These are phyloP conservation scores for Moricandia moricandioides DNA, from an alignment of 345 rosid species.

Conservation along the genomic window DNA sequence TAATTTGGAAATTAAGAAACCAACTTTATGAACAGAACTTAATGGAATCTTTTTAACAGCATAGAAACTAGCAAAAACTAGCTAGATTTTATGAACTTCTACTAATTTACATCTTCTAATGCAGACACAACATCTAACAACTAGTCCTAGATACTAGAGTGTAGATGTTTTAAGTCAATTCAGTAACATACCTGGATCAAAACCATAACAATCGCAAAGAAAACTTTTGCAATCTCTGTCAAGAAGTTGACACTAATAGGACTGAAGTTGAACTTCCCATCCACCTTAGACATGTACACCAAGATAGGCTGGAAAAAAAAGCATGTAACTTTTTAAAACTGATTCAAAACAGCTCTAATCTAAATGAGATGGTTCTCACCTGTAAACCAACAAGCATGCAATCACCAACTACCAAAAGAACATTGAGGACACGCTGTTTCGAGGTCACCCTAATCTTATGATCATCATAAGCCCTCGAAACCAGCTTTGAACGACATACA, in stretches of 20 bases:
- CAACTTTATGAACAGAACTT: neutral
- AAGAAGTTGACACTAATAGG: constrained; percentile 76
- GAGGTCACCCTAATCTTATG: constrained; percentile 51
- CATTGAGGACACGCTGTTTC: constrained; percentile 49
- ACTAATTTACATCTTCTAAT: neutral
- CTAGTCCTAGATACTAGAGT: neutral
- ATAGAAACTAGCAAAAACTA: constrained; percentile 4
- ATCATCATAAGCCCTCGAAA: constrained; percentile 58
- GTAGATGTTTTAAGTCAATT: neutral
- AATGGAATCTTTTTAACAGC: constrained; percentile 5
- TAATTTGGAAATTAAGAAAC: constrained; percentile 6
- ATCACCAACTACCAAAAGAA: constrained; percentile 66
- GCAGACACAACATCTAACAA: constrained; percentile 1
- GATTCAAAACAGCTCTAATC: neutral
- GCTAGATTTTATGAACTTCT: constrained; percentile 7
- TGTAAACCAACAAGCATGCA: constrained; percentile 64
- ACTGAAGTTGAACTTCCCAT: constrained; percentile 73
- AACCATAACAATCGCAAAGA: constrained; percentile 72
- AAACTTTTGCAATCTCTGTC: constrained; percentile 67
- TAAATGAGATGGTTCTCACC: constrained; percentile 34
- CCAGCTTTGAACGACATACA: constrained; percentile 61
- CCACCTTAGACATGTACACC: constrained; percentile 78
- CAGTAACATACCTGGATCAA: constrained; percentile 53
- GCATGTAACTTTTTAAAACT: neutral
- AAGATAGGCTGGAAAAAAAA: constrained; percentile 60